phyloP scores from a whole-genome alignment of 2,329 filamentous ascomycete genomes.

The Fusarium bulbicola region DNA sequence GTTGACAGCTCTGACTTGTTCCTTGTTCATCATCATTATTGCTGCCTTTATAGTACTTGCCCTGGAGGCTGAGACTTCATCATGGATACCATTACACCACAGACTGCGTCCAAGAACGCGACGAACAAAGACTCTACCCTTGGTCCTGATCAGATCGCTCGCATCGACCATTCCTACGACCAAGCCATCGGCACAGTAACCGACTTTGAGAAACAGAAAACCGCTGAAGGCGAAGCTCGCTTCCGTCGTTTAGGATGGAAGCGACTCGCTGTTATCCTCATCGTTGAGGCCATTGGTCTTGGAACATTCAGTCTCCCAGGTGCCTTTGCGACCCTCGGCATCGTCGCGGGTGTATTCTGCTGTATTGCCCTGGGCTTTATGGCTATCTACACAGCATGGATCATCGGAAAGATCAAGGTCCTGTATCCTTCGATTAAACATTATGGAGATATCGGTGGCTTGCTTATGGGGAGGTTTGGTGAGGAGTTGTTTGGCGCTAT shows the following conservation, averaged over 20 bases:
- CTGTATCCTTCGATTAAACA: slow-evolving; percentile 63
- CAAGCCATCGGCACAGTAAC: slow-evolving; percentile 35
- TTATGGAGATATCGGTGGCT: slow-evolving; percentile 71
- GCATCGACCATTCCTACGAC: slow-evolving; percentile 27
- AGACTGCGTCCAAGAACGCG: neutral
- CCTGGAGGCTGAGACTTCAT: neutral
- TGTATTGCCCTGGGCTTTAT: slow-evolving; percentile 48
- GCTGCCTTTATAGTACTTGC: neutral
- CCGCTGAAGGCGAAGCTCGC: slow-evolving; percentile 28
- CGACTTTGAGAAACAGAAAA: slow-evolving; percentile 39
- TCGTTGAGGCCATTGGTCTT: slow-evolving; percentile 38
- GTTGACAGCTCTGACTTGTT: neutral
- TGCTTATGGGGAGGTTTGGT: slow-evolving; percentile 65
- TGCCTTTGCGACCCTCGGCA: slow-evolving; percentile 38
- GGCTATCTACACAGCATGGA: slow-evolving; percentile 53
- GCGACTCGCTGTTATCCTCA: slow-evolving; percentile 37
- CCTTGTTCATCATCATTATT: neutral
- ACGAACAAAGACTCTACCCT: neutral
- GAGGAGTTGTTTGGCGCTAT: slow-evolving; percentile 66
- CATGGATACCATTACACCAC: neutral
- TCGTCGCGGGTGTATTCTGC: slow-evolving; percentile 49
- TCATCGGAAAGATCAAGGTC: slow-evolving; percentile 53
- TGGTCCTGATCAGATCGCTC: slow-evolving; percentile 7
- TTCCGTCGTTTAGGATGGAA: slow-evolving; percentile 39
- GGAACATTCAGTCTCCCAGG: slow-evolving; percentile 38